A percentile compares a stretch with the other conserved stretches of the same genome.
These are phyloP conservation scores for Aspergillus baeticus DNA, from an alignment of 495 filamentous ascomycete species.

Conservation along the genomic window DNA sequence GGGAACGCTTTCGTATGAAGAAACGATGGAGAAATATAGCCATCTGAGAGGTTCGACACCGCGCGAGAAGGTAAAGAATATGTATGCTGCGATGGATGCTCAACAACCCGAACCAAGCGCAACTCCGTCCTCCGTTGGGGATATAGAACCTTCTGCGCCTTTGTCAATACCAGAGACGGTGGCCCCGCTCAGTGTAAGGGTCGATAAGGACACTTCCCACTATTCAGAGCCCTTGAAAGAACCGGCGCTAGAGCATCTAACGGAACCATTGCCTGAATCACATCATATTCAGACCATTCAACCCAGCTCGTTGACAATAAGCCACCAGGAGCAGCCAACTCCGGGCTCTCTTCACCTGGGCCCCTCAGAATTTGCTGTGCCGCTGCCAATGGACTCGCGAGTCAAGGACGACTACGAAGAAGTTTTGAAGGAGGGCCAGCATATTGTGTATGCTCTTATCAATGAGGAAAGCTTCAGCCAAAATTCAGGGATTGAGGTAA, in stretches of 20 bases:
- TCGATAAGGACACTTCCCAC: constrained; percentile 25
- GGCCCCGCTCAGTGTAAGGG: constrained; percentile 39
- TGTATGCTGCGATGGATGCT: constrained; percentile 16
- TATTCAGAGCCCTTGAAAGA: constrained; percentile 2
- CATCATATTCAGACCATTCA: constrained; percentile 39
- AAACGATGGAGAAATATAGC: constrained; percentile 29
- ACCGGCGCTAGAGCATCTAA: constrained; percentile 19
- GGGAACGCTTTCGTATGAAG: constrained; percentile 12
- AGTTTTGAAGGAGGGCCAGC: constrained; percentile 26
- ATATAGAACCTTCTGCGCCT: constrained; percentile 37
- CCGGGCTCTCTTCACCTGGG: constrained; percentile 44
- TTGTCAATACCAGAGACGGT: constrained; percentile 30
- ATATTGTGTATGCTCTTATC: constrained; percentile 29
- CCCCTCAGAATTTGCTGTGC: constrained; percentile 42
- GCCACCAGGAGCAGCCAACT: constrained; percentile 21
- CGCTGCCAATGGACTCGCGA: constrained; percentile 46
- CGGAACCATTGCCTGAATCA: constrained; percentile 19
- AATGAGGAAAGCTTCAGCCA: constrained; percentile 15
- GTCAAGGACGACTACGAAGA: constrained; percentile 45
- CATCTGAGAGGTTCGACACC: constrained; percentile 29
- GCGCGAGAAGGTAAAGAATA: constrained; percentile 32
- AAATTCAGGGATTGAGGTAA: constrained; percentile 24
- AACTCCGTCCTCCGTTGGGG: constrained; percentile 43
- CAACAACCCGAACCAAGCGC: constrained; percentile 23
- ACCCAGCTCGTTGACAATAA: constrained; percentile 41